These are phyloP conservation scores for Neurospora hispaniola DNA, from an alignment of 495 filamentous ascomycete genomes.

Conservation along the genomic window DNA sequence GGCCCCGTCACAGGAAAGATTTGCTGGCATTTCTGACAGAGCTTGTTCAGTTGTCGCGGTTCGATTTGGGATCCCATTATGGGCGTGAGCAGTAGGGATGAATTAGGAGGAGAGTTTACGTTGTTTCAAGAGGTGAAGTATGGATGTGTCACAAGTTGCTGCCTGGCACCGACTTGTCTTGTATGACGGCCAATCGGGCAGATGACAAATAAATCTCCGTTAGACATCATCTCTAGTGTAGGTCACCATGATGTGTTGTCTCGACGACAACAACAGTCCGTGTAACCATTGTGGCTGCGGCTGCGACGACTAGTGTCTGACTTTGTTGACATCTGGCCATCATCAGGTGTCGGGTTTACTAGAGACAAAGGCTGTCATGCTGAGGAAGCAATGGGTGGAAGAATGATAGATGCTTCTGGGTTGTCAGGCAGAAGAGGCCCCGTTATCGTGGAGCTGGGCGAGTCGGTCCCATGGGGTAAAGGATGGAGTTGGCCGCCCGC, in stretches of 20 bases:
- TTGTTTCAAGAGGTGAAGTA: no score
- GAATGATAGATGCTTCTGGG: neutral
- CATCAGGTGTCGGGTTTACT: neutral
- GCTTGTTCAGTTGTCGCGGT: neutral
- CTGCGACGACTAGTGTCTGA: neutral
- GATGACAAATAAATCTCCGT: neutral
- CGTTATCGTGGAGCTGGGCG: neutral
- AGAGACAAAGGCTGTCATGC: neutral
- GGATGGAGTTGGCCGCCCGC: neutral
- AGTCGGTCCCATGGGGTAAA: neutral
- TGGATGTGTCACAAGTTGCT: no score
- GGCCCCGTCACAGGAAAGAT: neutral
- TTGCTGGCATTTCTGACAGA: neutral
- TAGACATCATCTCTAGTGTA: neutral
- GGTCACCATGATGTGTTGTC: neutral
- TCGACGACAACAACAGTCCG: neutral
- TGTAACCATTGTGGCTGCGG: neutral
- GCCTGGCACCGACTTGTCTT: neutral
- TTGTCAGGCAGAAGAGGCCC: neutral
- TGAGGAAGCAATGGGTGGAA: neutral
- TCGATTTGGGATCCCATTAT: neutral
- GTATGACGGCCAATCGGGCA: neutral
- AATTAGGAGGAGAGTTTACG: no score
- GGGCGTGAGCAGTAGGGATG: no score
- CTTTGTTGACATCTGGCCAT: neutral